Percentiles rank a stretch among this genome's conserved stretches.
These are phyloP conservation scores for Debaryomyces prosopidis DNA, from an alignment of 805 yeast genomes.

Conservation along the genomic window DNA sequence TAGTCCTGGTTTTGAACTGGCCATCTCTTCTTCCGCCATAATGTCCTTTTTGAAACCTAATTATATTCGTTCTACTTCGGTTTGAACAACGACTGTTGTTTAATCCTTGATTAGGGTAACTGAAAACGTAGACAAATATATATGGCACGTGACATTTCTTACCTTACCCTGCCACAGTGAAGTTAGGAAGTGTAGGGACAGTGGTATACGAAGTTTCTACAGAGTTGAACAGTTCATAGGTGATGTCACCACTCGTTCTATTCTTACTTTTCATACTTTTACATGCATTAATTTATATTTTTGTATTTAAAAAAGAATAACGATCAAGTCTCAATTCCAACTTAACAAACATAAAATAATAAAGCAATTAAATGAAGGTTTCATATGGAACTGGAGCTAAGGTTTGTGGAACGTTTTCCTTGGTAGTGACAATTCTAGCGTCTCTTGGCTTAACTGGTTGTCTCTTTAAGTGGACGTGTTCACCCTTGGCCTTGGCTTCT, in stretches of 20 bases:
- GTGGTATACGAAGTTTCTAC: too few relatives aligned
- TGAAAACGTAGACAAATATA: too few relatives aligned
- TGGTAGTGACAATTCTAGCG: constrained; percentile 80
- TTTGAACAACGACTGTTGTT: too few relatives aligned
- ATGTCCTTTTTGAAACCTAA: not conserved
- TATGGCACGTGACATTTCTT: too few relatives aligned
- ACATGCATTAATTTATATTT: constrained; percentile 10
- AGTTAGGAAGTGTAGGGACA: too few relatives aligned
- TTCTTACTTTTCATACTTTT: constrained; percentile 2
- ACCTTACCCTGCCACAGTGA: too few relatives aligned
- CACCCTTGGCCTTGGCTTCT: constrained; percentile 95
- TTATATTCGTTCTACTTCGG: too few relatives aligned
- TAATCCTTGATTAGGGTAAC: too few relatives aligned
- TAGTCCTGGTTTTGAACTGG: not conserved
- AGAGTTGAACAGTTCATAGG: too few relatives aligned
- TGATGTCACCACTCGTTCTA: not conserved
- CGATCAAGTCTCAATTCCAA: constrained; percentile 1
- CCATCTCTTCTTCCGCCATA: not conserved
- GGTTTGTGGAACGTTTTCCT: constrained; percentile 87
- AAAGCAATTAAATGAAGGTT: constrained; percentile 82
- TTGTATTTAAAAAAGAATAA: constrained; percentile 3
- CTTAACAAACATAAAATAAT: not conserved
- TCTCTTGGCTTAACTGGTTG: constrained; percentile 98
- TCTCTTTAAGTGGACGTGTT: constrained; percentile 91
- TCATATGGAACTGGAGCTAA: constrained; percentile 99